These are phyloP conservation scores for Fusarium pseudograminearum DNA, from an alignment of 2,329 filamentous ascomycete species.

Conservation along the genomic window DNA sequence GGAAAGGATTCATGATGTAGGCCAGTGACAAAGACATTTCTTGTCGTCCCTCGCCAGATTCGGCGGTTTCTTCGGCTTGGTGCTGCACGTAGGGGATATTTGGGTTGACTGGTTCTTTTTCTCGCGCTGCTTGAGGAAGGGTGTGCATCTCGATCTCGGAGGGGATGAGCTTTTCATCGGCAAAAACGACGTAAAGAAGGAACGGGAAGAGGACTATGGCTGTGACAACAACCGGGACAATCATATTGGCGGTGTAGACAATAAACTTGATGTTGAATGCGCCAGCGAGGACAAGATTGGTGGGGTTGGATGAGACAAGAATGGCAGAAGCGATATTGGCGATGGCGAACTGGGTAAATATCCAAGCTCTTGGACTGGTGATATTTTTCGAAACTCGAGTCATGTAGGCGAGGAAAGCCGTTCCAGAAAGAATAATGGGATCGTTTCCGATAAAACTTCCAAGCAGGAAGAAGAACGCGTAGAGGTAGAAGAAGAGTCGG, in stretches of 20 bases:
- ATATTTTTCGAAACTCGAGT: slow-evolving; percentile 81
- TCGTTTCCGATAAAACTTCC: slow-evolving; percentile 80
- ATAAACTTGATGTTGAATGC: slow-evolving; percentile 80
- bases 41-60: slow-evolving; percentile 51
- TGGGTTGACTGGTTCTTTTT: slow-evolving; percentile 73
- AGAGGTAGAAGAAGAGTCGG: slow-evolving; percentile 77
- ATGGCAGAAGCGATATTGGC: slow-evolving; percentile 82
- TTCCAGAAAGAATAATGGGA: slow-evolving; percentile 79
- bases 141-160: slow-evolving; percentile 75
- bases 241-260: slow-evolving; percentile 81
- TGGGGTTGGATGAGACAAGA: slow-evolving; percentile 81
- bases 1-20: slow-evolving; percentile 80
- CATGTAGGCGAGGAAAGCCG: slow-evolving; percentile 81
- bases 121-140: slow-evolving; percentile 66
- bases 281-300: slow-evolving; percentile 79
- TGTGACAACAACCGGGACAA: slow-evolving; percentile 77
- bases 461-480: slow-evolving; percentile 76
- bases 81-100: slow-evolving; percentile 76
- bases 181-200: slow-evolving; percentile 76
- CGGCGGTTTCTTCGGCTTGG: slow-evolving; percentile 64
- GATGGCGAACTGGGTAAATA: slow-evolving; percentile 76
- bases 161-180: slow-evolving; percentile 72
- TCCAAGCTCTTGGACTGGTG: slow-evolving; percentile 77
- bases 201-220: slow-evolving; percentile 77
- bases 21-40: slow-evolving; percentile 71